A percentile compares a stretch with the other conserved stretches of the same genome.
Conservation (phyloP, 768 basidiomycete species). For the Multifurca ochricompacta region DNA sequence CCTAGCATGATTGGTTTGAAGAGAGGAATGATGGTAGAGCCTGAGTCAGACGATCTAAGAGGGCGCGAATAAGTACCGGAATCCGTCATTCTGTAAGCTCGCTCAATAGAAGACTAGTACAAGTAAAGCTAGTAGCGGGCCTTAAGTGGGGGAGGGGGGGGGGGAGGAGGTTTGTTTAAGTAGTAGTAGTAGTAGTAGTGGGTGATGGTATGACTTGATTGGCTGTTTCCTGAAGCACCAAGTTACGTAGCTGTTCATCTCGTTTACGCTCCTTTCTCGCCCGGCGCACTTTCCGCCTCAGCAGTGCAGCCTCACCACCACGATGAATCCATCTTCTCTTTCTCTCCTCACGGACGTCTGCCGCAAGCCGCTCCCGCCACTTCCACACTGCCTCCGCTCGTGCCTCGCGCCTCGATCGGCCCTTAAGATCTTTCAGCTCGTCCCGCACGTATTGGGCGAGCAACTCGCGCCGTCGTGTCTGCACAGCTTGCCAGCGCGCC, state of each 20-base stretch:
- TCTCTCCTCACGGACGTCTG: constrained; percentile 50
- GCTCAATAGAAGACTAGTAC: too few relatives aligned
- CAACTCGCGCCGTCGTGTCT: constrained; percentile 39
- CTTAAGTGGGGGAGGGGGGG: too few relatives aligned
- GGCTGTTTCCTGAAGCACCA: constrained; percentile 26
- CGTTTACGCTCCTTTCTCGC: constrained; percentile 27
- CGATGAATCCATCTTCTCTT: constrained; percentile 46
- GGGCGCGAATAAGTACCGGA: background rate
- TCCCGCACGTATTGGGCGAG: constrained; percentile 43
- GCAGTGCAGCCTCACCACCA: constrained; percentile 26
- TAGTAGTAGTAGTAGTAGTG: background rate
- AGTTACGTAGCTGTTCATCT: constrained; percentile 25
- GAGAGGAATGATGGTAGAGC: background rate
- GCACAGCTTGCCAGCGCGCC: constrained; percentile 59
- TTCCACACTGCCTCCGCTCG: constrained; percentile 70
- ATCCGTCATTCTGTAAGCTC: background rate
- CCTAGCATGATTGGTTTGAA: background rate
- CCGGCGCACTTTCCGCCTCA: constrained; percentile 23
- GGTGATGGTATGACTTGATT: constrained; percentile 30
- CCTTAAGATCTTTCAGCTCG: constrained; percentile 46
- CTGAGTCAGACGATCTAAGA: background rate
- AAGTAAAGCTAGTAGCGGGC: too few relatives aligned
- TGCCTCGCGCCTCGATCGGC: constrained; percentile 54
- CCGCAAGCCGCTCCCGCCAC: constrained; percentile 53
- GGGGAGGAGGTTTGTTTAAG: too few relatives aligned